Evolutionary conservation across 352 stramenopile genomes (phyloP).

Genomic region (Phytopythium cucurbitacearum): DNA sequence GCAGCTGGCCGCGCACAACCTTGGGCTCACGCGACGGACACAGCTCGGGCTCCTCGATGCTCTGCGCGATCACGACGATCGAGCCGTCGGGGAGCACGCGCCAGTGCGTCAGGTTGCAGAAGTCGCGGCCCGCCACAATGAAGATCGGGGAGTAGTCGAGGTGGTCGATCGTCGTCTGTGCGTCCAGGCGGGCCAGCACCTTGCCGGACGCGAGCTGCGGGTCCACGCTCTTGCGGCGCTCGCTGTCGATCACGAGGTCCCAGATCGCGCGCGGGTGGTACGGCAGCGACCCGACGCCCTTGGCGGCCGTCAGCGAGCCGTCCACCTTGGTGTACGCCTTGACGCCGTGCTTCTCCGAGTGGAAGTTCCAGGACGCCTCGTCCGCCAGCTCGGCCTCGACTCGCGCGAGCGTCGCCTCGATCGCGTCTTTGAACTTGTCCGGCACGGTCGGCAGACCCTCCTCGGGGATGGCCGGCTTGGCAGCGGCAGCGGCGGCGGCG

Average conservation of each 20-base stretch:
- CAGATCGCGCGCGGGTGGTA: constrained; percentile 49
- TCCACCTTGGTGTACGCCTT: constrained; percentile 67
- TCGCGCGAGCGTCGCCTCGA: constrained; percentile 48
- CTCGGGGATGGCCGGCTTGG: constrained; percentile 18
- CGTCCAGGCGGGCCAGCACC: constrained; percentile 36
- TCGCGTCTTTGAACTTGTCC: constrained; percentile 43
- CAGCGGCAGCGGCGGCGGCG: neutral
- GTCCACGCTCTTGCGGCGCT: constrained; percentile 49
- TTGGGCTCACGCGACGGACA: constrained; percentile 67
- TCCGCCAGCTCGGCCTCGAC: constrained; percentile 62
- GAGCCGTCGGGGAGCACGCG: constrained; percentile 51
- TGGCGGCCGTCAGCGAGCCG: constrained; percentile 55
- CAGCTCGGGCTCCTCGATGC: constrained; percentile 48
- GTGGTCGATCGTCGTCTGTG: constrained; percentile 64
- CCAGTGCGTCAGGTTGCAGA: constrained; percentile 70
- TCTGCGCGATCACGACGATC: constrained; percentile 64
- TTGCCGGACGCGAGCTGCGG: constrained; percentile 42
- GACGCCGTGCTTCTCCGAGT: constrained; percentile 67
- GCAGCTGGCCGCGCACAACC: constrained; percentile 58
- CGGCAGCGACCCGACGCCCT: constrained; percentile 44
- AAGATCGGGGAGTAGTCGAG: constrained; percentile 77
- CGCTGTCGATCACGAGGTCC: constrained; percentile 39
- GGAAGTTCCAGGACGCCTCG: constrained; percentile 50
- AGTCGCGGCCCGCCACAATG: constrained; percentile 70
- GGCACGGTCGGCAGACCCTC: constrained; percentile 43